Percentiles rank a stretch among this genome's conserved stretches.
These are phyloP conservation scores for Trichoderma brevicompactum DNA, from an alignment of 2,329 filamentous ascomycete species.

Conservation along the genomic window DNA sequence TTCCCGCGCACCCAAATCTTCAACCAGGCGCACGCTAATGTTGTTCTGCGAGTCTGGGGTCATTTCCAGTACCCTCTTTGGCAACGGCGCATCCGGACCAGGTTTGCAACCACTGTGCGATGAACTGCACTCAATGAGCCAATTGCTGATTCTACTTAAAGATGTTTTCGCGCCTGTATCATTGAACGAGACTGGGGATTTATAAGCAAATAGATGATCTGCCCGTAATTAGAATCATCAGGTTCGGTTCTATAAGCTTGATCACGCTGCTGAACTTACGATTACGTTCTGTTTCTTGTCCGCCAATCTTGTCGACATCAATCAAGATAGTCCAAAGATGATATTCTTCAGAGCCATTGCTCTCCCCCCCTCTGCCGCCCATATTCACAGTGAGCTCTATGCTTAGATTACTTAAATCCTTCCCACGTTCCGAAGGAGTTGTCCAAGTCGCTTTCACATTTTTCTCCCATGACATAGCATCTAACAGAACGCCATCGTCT, in stretches of 20 bases:
- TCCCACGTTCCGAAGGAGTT: neutral
- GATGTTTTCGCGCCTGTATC: constrained; percentile 13
- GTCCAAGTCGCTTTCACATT: constrained; percentile 4
- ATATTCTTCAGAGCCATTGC: neutral
- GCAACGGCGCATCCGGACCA: neutral
- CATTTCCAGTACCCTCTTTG: constrained; percentile 20
- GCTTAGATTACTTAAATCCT: neutral
- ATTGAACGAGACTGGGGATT: neutral
- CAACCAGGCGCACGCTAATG: constrained; percentile 14
- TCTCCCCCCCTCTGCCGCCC: neutral
- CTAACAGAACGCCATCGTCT: constrained; percentile 11
- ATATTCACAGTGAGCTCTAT: constrained; percentile 5
- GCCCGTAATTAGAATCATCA: neutral
- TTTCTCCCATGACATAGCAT: neutral
- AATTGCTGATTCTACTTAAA: constrained; percentile 8
- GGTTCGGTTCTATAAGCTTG: neutral
- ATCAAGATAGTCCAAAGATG: constrained; percentile 15
- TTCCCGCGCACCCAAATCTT: constrained; percentile 19
- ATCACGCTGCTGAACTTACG: neutral
- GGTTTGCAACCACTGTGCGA: constrained; percentile 2
- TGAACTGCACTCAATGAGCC: constrained; percentile 13
- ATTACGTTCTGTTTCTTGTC: neutral
- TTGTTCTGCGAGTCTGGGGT: neutral
- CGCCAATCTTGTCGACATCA: constrained; percentile 1
- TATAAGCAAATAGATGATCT: constrained; percentile 16